Base-by-base conservation (phyloP, 352 stramenopile species). In the Albugo laibachii region DNA sequence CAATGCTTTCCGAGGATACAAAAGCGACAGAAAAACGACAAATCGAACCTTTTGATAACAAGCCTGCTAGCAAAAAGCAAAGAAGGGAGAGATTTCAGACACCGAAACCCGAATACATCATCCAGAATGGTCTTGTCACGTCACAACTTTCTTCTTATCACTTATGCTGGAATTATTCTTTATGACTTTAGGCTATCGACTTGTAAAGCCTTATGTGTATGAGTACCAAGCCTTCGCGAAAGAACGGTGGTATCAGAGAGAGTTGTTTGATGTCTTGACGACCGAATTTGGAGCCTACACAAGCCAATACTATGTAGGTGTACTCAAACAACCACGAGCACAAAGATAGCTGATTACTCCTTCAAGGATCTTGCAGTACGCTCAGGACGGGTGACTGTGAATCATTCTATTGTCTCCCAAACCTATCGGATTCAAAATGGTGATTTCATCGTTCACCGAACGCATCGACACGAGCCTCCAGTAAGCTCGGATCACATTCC, bases 391-490 rank as follows among this genome's bases (percentile, higher is more conserved):
- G 97, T 98, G 53, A 83, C 81, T 6, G 78, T 98, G 36, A 96
- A 95, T 47, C 61, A 80, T 45, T 65, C 77, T 44, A 69, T 86
- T 45, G 80, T 95, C 3, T 31, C 63, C 36, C 61, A 61, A 0
- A 58, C 80, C 34, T 93, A 92, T 15, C 57, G 71, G 48, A 76
- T 98, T 55, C 77, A 93, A 60, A 92, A 93, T 43, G 72, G 72
- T 41, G 93, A 98, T 62, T 68, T 97, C 37, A 78, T 98, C 36
- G 69, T 84, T 14, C 93, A 98, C 62, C 87, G 72, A 72, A 77
- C 94, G 35, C 93, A 98, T 82, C 87, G 93, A 39, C 93, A 98
- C 55, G 94, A 98, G 69, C 94, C 94, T 16, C 89, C 88, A 11
- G 92, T 98, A 34, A 70, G 60, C 1, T 70, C 81, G 20, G 66